Conservation (phyloP, 208 protist species). For the Crithidia brevicula region DNA sequence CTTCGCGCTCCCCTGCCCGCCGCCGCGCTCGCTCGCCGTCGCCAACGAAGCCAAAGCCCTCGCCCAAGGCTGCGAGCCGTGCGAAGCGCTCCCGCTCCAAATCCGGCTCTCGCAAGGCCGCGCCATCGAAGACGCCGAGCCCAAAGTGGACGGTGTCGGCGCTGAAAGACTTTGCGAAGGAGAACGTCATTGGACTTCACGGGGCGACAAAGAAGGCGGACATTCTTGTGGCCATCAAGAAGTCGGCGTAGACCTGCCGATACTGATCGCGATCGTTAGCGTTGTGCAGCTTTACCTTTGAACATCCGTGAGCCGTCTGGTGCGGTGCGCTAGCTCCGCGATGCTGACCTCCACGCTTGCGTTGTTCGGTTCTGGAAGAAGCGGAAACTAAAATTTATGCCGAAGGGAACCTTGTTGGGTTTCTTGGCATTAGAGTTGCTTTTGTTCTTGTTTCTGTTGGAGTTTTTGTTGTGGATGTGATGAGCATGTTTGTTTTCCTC, state of each 20-base stretch:
- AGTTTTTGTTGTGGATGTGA: too few relatives aligned
- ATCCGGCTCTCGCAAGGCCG: slow-evolving; percentile 7
- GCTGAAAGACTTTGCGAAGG: slow-evolving; percentile 70
- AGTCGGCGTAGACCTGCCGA: slow-evolving; percentile 6
- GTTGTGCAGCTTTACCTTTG: too few relatives aligned
- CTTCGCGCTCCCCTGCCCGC: slow-evolving; percentile 23
- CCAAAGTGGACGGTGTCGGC: slow-evolving; percentile 68
- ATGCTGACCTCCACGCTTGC: too few relatives aligned
- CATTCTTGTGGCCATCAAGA: slow-evolving; percentile 65
- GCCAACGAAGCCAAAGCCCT: slow-evolving; percentile 32
- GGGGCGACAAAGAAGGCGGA: slow-evolving; percentile 58
- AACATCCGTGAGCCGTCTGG: too few relatives aligned
- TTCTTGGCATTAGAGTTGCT: too few relatives aligned
- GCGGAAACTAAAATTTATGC: too few relatives aligned
- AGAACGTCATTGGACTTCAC: slow-evolving; percentile 52
- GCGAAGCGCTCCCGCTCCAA: slow-evolving; percentile 14
- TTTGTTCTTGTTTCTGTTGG: too few relatives aligned
- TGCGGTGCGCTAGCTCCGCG: too few relatives aligned
- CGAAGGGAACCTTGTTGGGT: too few relatives aligned
- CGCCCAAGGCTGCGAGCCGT: background rate
- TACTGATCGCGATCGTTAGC: too few relatives aligned
- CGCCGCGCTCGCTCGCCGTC: slow-evolving; percentile 19
- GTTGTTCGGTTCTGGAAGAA: too few relatives aligned
- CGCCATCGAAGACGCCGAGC: slow-evolving; percentile 33
- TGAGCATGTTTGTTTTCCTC: too few relatives aligned